Base-by-base conservation (phyloP, 306 rosid species). In the Ceratonia siliqua region DNA sequence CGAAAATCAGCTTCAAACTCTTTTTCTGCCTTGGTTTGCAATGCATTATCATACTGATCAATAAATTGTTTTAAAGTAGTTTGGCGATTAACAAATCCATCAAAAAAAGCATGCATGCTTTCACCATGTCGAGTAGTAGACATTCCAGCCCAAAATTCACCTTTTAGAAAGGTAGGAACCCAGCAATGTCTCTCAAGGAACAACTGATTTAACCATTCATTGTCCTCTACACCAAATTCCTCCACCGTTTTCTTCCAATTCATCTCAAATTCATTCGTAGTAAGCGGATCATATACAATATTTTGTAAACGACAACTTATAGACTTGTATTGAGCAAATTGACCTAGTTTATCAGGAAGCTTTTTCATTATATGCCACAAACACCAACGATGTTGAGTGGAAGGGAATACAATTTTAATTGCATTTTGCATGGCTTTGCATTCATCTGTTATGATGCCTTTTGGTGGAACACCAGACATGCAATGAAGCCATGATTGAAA, bases 111-210 rank as follows among this genome's bases (percentile, higher is more conserved):
- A 22, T 68, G 68, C 20, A 2, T 24, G 36, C 43, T 55, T 73
- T 35, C 74, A 55, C 42, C 17, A 18, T 0, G 43, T 8, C 7
- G 70, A 3, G 13, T 17, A 45, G 33, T 36, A 24, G 54, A 65
- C 74, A 73, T 71, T 73, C 79, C 79, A 56, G 83, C 83, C 79
- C 78, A 79, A 79, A 79, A 79, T 7, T 27, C 56, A 65, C 63
- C 32, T 49, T 68, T 65, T 54, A 73, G 43, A 65, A 79, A 73
- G 74, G 74, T 32, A 43, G 79, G 79, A 57, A 38, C 83, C 83
- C 79, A 73, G 12, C 14, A 63, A 22, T 64, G 79, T 13, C 79
- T 54, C 36, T 65, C 75, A 35, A 43, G 45, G 74, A 65, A 72
- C 74, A 79, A 73, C 20, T 79, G 75, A 55, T 73, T 25, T 68